Conservation (phyloP, 371 early-diverging fungal species). For the Choanephora cucurbitarum region DNA sequence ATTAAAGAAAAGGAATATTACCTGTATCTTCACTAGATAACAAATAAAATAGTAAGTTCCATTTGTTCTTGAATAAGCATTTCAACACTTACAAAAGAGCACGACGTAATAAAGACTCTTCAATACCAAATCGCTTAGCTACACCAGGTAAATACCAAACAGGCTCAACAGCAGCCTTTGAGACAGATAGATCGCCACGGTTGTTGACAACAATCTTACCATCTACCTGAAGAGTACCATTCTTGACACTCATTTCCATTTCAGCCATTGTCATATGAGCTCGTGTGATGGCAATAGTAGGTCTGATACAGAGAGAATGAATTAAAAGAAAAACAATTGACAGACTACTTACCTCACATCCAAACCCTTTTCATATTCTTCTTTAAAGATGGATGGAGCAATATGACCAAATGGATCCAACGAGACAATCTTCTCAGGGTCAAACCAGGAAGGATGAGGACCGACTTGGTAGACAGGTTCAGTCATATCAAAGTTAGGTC, state of each 20-base stretch:
- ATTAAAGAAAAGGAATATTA: conserved; percentile 6
- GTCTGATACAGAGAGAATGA: conserved; percentile 41
- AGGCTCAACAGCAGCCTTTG: conserved; percentile 96
- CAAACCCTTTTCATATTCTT: conserved; percentile 69
- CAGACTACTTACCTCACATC: conserved; percentile 68
- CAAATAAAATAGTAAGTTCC: neutral
- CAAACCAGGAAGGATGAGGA: conserved; percentile 85
- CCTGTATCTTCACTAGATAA: conserved; percentile 54
- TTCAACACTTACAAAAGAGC: conserved; percentile 74
- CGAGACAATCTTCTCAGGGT: conserved; percentile 91
- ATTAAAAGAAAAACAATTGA: neutral
- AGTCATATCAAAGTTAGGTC: conserved; percentile 88
- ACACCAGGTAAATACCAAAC: conserved; percentile 97
- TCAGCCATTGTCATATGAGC: conserved; percentile 95
- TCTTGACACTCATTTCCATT: conserved; percentile 76
- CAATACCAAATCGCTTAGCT: conserved; percentile 86
- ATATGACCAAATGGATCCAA: conserved; percentile 94
- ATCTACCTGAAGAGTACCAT: conserved; percentile 72
- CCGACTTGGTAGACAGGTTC: conserved; percentile 86
- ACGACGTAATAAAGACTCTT: conserved; percentile 82
- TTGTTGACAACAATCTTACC: conserved; percentile 81
- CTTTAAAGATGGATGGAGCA: conserved; percentile 61
- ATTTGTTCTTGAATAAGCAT: no score
- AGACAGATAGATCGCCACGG: conserved; percentile 84
- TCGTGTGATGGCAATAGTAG: conserved; percentile 92